Percentiles rank a stretch among this genome's conserved stretches.
phyloP scores from a whole-genome alignment of 306 rosid genomes.

The Leucaena leucocephala region DNA sequence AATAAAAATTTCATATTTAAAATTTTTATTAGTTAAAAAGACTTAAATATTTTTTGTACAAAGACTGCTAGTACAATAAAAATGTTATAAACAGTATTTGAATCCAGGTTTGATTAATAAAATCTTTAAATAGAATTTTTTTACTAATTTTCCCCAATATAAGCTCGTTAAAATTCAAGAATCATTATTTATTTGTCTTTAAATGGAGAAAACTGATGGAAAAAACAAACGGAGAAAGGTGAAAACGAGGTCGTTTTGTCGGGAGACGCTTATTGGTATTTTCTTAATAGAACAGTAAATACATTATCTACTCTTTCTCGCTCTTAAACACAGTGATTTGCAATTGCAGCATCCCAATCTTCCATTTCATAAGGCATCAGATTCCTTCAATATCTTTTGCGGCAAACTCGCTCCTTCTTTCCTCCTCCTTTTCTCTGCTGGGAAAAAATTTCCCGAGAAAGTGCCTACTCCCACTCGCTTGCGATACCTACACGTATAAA shows the following conservation, averaged over 20 bases:
- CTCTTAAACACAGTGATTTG: slow-evolving; percentile 1
- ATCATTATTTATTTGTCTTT: no score
- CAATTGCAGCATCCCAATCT: not conserved
- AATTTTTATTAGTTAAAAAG: no score
- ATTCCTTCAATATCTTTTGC: not conserved
- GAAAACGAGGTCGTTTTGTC: not conserved
- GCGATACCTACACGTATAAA: slow-evolving; percentile 3
- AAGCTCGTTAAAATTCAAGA: no score
- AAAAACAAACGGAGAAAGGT: not conserved
- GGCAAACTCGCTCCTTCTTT: slow-evolving; percentile 4
- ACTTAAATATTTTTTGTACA: no score
- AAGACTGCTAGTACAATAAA: no score
- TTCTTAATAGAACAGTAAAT: not conserved
- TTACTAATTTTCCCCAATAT: no score
- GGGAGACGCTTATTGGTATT: no score
- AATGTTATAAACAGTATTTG: no score
- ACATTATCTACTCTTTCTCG: not conserved
- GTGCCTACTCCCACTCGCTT: not conserved
- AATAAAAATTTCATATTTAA: no score
- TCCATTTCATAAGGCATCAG: not conserved
- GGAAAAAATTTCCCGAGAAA: not conserved
- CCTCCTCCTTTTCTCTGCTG: not conserved
- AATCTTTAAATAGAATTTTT: no score
- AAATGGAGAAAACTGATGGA: no score
- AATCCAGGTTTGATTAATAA: no score